A percentile compares a stretch with the other conserved stretches of the same genome.
Evolutionary conservation across 2,329 filamentous ascomycete species (phyloP).

Genomic region (Cytospora chrysosperma): DNA sequence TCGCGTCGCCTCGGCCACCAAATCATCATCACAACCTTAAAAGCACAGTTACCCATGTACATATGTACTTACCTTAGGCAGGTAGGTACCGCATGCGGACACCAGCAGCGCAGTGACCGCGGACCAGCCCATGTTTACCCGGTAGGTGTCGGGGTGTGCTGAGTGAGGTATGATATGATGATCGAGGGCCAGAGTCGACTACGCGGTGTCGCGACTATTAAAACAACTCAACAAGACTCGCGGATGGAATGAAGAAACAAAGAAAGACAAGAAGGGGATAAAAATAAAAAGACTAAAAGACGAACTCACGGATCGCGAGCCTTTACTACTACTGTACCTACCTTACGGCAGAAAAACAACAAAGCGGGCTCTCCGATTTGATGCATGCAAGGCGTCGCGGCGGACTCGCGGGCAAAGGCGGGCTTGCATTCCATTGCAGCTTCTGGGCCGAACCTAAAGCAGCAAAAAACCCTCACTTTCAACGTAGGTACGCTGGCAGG

Average conservation of each 20-base stretch:
- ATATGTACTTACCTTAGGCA: no score
- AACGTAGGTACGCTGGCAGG: no score
- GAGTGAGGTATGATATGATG: no score
- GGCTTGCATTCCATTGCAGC: not conserved
- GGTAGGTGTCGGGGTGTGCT: no score
- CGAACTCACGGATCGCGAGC: not conserved
- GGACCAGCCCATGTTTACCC: not conserved
- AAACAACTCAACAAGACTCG: not conserved
- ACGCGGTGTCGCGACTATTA: no score
- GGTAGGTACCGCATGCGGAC: not conserved
- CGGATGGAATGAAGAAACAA: no score
- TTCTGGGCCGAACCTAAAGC: not conserved
- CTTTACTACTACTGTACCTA: not conserved
- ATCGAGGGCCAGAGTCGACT: no score
- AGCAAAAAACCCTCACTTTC: slow-evolving; percentile 20
- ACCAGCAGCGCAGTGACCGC: not conserved
- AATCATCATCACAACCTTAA: not conserved
- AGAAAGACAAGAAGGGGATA: no score
- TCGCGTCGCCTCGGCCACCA: slow-evolving; percentile 1
- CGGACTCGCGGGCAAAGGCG: not conserved
- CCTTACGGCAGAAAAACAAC: no score
- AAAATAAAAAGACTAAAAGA: not conserved
- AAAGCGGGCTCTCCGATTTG: slow-evolving; percentile 18
- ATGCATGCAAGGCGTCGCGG: not conserved
- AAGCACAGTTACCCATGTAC: not conserved